Conservation (phyloP, 1,284 basidiomycete species). For the Somion occarium region DNA sequence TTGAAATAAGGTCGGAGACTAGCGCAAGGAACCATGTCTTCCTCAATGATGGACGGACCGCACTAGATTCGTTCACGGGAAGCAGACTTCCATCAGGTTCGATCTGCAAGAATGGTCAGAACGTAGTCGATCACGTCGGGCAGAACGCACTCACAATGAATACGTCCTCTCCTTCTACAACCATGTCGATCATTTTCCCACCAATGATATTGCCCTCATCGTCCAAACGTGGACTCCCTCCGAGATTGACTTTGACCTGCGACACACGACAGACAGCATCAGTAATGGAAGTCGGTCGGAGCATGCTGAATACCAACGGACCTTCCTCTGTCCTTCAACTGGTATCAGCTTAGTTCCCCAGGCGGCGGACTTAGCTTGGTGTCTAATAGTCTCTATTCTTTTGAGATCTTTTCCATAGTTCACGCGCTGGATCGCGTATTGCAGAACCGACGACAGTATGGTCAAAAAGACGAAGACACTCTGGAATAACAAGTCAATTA, state of each 20-base stretch:
- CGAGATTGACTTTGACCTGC: constrained; percentile 68
- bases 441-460: constrained; percentile 69
- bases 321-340: constrained; percentile 62
- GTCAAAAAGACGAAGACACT: constrained; percentile 74
- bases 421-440: constrained; percentile 74
- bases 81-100: constrained; percentile 47
- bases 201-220: constrained; percentile 48
- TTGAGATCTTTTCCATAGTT: constrained; percentile 72
- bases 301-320: constrained; percentile 22
- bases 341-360: constrained; percentile 71
- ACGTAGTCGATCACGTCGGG: constrained; percentile 8
- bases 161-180: constrained; percentile 69
- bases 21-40: constrained; percentile 50
- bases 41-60: constrained; percentile 38
- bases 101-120: constrained; percentile 20
- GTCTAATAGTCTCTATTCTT: constrained; percentile 63
- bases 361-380: constrained; percentile 62
- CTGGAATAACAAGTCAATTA: constrained; percentile 38
- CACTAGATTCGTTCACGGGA: constrained; percentile 45
- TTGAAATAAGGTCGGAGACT: constrained; percentile 29
- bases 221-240: constrained; percentile 46
- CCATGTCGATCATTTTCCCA: constrained; percentile 63
- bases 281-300: background rate
- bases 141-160: constrained; percentile 68
- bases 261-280: background rate